phyloP scores from a whole-genome alignment of 2,329 filamentous ascomycete genomes.

The Anthostomella pinea region DNA sequence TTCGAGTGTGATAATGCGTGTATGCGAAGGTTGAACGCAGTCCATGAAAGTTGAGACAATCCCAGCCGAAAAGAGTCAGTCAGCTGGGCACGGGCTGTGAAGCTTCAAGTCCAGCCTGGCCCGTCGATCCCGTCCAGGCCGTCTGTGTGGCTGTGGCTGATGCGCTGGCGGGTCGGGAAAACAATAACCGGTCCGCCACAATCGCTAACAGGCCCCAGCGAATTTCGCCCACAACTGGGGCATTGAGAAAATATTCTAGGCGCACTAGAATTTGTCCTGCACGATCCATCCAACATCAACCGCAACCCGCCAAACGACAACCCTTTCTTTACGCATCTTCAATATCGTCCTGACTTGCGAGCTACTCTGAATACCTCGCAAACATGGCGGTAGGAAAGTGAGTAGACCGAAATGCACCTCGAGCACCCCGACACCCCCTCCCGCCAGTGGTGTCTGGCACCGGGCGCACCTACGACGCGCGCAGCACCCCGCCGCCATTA shows the following conservation, averaged over 20 bases:
- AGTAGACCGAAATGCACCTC: conserved; percentile 33
- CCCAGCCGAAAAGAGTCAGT: too few relatives aligned
- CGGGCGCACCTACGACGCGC: conserved; percentile 10
- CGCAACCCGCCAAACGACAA: conserved; percentile 23
- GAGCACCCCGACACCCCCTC: conserved; percentile 11
- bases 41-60: too few relatives aligned
- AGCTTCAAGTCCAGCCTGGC: too few relatives aligned
- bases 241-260: conserved; percentile 29
- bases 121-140: too few relatives aligned
- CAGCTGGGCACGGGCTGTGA: too few relatives aligned
- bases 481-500: conserved; percentile 19
- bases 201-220: conserved; percentile 22
- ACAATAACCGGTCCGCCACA: conserved; percentile 11
- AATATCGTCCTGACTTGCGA: conserved; percentile 34
- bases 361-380: conserved; percentile 50
- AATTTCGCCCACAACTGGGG: conserved; percentile 29
- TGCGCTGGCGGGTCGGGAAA: conserved; percentile 10
- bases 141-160: conserved; percentile 11
- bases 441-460: conserved; percentile 14
- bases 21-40: too few relatives aligned
- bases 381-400: conserved; percentile 82
- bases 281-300: conserved; percentile 29
- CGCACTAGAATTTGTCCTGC: conserved; percentile 29
- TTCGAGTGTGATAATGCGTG: too few relatives aligned
- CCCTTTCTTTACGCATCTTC: conserved; percentile 27